Base-by-base conservation (phyloP, 768 basidiomycete genomes). In the Naganishia randhawae region DNA sequence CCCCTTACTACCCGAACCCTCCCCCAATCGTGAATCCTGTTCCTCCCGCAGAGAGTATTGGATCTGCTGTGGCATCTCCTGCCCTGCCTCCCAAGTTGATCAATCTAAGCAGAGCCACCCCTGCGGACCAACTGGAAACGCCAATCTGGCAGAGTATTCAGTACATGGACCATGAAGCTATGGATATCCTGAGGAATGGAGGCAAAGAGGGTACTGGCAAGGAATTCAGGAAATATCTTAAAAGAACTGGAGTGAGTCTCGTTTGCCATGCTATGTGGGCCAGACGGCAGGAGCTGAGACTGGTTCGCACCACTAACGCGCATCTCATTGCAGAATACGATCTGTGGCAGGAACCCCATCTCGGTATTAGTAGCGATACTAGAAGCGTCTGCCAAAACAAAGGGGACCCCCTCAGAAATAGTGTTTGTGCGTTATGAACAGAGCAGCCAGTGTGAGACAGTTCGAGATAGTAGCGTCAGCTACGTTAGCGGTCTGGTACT, bases 301-400 rank as follows among this genome's bases (percentile, higher is more conserved):
- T n/a, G n/a, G n/a, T n/a, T n/a, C n/a, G n/a, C n/a, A n/a, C n/a
- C 25, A 94, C 93, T 74, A 82, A 85, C 1, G 81, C 82, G 7
- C 92, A 93, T 77, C 84, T 92, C 1, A 67, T 94, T 91, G 37
- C 86, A 88, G 81, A 99, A 99, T 81, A 98, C 96, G 0, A 96
- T 99, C 51, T 99, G 96, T 76, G 96, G 96, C 3, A 84, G 96
- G 42, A 93, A 97, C 74, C 92, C 96, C 0, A 97, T 99, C 62
- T 91, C 92, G 0, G 90, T 98, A 5, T 82, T 99, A 1, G 82
- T 98, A 17, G 90, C 90, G 0, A 88, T 91, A 8, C 78, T 97
- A 55, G 73, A 85, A 6, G 48, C 63, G 3, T 53, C 65, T 10
- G n/a, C n/a, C 27, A 55, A 55, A 61, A 70, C 25, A 45, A 67